Base-by-base conservation (phyloP, 2,329 filamentous ascomycete species). In the Domatiomyces catenatus region DNA sequence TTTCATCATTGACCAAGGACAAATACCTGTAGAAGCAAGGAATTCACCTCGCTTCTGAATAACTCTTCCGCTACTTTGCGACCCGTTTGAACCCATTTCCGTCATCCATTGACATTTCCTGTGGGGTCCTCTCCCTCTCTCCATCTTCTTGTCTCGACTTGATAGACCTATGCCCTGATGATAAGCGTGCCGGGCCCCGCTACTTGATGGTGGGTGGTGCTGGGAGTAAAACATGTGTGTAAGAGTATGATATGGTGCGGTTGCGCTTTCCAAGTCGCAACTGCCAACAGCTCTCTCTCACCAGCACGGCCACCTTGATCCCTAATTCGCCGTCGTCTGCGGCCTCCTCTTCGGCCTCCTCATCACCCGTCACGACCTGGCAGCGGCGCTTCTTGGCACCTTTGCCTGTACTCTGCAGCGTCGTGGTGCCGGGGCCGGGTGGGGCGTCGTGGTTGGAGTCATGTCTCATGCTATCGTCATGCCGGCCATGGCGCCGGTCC, bases 321-420 rank as follows among this genome's bases (percentile, higher is more conserved):
- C 8, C 28, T 10, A 36, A 8, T 36, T 36, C 28, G 28, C 12
- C 28, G 4, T 36, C 28, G 28, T 8, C 28, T 72, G 69, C 57
- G 61, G 61, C 71, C 71, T 72, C 76, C 60, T 39, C 51, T 28
- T 77, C 78, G 59, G 82, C 80, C 59, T 84, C 79, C 58, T 77
- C 76, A 62, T 84, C 80, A 50, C 70, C 67, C 54, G 67, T 66
- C 62, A 74, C 76, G 64, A 68, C 69, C 66, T 76, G 75, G 60
- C 78, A 75, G 51, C 63, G 62, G 58, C 63, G 62, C 57, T 57
- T 62, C 58, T 59, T 59, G 47, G 62, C 63, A 61, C 63, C 57
- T 65, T 66, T 65, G 61, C 62, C 66, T 64, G 68, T 69, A 68
- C 71, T 71, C 51, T 50, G 57, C 46, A 56, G 32, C 32, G 22